Base-by-base conservation (phyloP, 805 yeast genomes). In the Lipomyces oligophaga region DNA sequence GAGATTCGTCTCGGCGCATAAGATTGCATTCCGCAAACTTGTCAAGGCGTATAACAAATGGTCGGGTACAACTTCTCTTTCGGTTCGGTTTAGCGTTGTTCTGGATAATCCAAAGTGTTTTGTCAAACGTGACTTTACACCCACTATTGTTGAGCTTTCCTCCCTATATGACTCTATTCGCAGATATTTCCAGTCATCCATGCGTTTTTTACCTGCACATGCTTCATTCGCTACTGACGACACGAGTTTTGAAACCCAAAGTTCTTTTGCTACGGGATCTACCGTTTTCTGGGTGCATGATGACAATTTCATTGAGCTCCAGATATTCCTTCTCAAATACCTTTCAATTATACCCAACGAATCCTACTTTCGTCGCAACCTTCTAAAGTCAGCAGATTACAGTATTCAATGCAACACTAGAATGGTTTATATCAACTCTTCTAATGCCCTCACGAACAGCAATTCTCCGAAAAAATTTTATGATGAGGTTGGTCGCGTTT, bases 1-100 rank as follows among this genome's bases (percentile, higher is more conserved):
- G n/a, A 72, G 86, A 52, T 85, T 82, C 60, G 76, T 84, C 13
- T 67, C 81, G 19, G 74, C 85, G 5, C 95, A 85, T 60, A 80
- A 81, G 59, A 79, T 86, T 2, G 57, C 71, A 3, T 70, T 83
- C 39, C 72, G 81, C 52, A 85, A 85, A 66, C 73, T 85, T 40
- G 70, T 85, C 58, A 85, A 86, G 67, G 85, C 86, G 62, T 82
- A 70, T 60, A 66, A 71, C 31, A 73, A 75, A 49, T 74, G 75
- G 63, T 70, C 76, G 2, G 39, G 60, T 1, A 65, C 67, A 24
- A 58, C 61, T 20, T 64, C 66, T 10, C 56, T 66, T 39, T 54
- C 44, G 22, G 55, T 47, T 46, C 60, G 55, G 32, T 62, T 59
- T 48, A 52, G 59, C 25, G 62, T 59, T 4, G 45, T 75, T 24